Conservation (phyloP, 2,329 filamentous ascomycete species). For the Cadophora luteo-olivacea region DNA sequence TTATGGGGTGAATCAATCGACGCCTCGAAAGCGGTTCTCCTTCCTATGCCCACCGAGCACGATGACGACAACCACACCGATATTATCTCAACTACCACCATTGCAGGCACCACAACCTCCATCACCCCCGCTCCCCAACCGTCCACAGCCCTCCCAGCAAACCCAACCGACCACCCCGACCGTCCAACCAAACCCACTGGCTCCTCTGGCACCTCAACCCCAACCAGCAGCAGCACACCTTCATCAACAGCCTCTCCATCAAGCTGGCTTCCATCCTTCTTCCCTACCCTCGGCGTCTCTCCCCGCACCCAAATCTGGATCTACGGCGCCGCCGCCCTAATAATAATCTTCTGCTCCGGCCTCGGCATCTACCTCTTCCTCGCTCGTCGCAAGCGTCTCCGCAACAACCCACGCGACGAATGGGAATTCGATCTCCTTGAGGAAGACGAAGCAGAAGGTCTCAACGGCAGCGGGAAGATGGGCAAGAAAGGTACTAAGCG, state of each 20-base stretch:
- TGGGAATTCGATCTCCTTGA: conserved; percentile 96
- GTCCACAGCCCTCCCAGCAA: conserved; percentile 45
- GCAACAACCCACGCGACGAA: conserved; percentile 76
- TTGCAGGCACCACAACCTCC: conserved; percentile 53
- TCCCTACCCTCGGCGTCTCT: conserved; percentile 89
- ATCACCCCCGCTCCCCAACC: conserved; percentile 55
- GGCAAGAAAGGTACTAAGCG: conserved; percentile 56
- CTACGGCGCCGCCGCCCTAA: conserved; percentile 83
- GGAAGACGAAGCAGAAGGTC: conserved; percentile 73
- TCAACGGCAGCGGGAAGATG: conserved; percentile 52
- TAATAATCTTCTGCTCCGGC: conserved; percentile 80
- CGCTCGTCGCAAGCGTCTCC: conserved; percentile 77
- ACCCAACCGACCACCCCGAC: conserved; percentile 68
- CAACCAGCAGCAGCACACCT: conserved; percentile 41
- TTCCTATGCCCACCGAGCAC: conserved; percentile 82
- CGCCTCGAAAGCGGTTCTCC: conserved; percentile 70
- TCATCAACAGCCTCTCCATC: conserved; percentile 41
- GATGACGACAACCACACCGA: conserved; percentile 84
- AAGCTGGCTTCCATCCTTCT: conserved; percentile 78
- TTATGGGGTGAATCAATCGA: conserved; percentile 93
- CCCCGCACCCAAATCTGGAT: conserved; percentile 93
- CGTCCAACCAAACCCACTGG: conserved; percentile 59
- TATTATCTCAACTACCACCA: conserved; percentile 67
- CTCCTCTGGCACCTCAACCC: conserved; percentile 30
- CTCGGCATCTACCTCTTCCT: conserved; percentile 84